Base-by-base conservation (phyloP, 2,329 filamentous ascomycete genomes). In the Ophiostoma ulmi region DNA sequence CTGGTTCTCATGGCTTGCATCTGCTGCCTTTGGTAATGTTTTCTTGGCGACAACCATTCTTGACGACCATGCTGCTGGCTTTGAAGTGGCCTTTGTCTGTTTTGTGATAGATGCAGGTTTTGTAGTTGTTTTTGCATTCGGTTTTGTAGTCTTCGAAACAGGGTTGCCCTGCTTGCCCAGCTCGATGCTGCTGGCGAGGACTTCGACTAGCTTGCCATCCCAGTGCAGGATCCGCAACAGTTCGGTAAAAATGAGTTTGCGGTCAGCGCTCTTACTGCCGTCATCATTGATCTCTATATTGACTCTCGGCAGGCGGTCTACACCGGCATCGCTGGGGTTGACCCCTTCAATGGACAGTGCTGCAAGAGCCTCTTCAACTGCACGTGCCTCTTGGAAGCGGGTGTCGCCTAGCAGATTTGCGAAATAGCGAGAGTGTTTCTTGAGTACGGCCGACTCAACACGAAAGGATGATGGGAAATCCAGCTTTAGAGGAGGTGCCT, bases 391-490 rank as follows among this genome's bases (percentile, higher is more conserved):
- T 70, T 84, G 81, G 77, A 92, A 91, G 70, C 86, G 81, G 2
- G 82, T 82, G 73, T 89, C 86, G 11, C 86, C 85, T 2, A 93
- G 82, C 20, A 93, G 83, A 71, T 87, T 87, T 70, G 83, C 83
- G 77, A 93, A 93, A 78, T 92, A 93, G 71, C 85, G 86, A 5
- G 90, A 93, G 72, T 86, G 83, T 73, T 82, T 81, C 78, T 83
- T 86, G 44, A 93, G 81, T 0, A 80, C 80, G 14, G 80, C 80
- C 1, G 88, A 80, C 68, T 84, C 83, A 63, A 91, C 89, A 36
- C 90, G 84, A 76, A 89, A 93, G 14, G 83, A 80, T 44, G 83
- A 77, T 31, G 80, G 79, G 39, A 81, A 75, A 67, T 74, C 79
- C 66, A 81, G 76, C 73, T 80, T 81, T 74, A 31, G 66, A 22